phyloP scores from a whole-genome alignment of 2,329 filamentous ascomycete species.

The Periglandula ipomoeae region DNA sequence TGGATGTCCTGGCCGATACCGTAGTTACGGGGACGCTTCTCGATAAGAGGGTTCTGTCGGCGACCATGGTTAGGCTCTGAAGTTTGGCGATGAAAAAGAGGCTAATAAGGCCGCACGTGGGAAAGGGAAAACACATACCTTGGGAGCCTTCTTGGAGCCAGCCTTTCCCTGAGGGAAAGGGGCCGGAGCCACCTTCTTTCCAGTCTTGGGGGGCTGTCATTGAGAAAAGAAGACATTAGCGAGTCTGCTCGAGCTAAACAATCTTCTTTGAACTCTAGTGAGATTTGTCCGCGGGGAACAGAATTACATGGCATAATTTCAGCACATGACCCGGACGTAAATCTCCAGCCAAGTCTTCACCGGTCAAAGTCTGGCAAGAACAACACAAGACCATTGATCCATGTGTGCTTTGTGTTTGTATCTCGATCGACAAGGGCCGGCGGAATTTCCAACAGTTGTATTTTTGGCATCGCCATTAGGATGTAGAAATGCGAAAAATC shows the following conservation, averaged over 20 bases:
- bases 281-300: slow-evolving; percentile 33
- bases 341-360: slow-evolving; percentile 62
- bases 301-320: slow-evolving; percentile 41
- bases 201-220: slow-evolving; percentile 99
- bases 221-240: slow-evolving; percentile 99
- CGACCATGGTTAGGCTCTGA: neutral
- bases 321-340: slow-evolving; percentile 31
- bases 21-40: slow-evolving; percentile 96
- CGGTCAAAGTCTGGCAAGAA: slow-evolving; percentile 12
- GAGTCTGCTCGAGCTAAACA: slow-evolving; percentile 64
- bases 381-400: neutral
- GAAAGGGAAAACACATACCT: slow-evolving; percentile 56
- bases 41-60: slow-evolving; percentile 89
- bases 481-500: slow-evolving; percentile 1
- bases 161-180: slow-evolving; percentile 95
- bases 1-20: slow-evolving; percentile 99
- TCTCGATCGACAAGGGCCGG: slow-evolving; percentile 15
- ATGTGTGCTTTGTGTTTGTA: neutral
- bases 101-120: neutral
- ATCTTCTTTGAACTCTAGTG: slow-evolving; percentile 92
- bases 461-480: slow-evolving; percentile 6
- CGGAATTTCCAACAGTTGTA: slow-evolving; percentile 25
- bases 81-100: neutral
- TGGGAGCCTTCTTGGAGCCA: slow-evolving; percentile 84
- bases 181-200: slow-evolving; percentile 97